phyloP scores from a whole-genome alignment of 768 basidiomycete species.

The Boletus rex-veris region DNA sequence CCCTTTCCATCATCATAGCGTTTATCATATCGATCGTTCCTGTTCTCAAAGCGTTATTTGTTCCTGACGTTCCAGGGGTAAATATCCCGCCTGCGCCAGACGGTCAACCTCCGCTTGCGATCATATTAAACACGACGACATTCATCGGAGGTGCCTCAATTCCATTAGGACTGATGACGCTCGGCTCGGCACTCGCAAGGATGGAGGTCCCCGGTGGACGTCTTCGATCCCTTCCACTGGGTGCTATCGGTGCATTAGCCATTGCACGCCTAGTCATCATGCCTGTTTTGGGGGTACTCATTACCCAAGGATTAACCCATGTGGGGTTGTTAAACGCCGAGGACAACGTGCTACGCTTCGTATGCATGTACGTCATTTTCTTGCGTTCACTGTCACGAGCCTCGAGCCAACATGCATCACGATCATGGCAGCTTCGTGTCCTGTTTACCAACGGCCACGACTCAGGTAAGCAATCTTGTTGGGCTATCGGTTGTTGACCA shows the following conservation, averaged over 20 bases:
- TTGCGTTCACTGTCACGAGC: neutral
- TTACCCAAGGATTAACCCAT: constrained; percentile 49
- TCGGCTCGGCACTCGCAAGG: constrained; percentile 62
- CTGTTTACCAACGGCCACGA: constrained; percentile 59
- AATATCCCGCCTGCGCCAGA: constrained; percentile 55
- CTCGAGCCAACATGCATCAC: neutral
- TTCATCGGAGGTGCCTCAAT: constrained; percentile 65
- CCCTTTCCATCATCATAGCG: constrained; percentile 50
- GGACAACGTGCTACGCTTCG: constrained; percentile 59
- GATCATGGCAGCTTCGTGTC: constrained; percentile 46
- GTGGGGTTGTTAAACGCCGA: constrained; percentile 45
- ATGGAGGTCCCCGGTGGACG: constrained; percentile 47
- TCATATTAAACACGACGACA: constrained; percentile 51
- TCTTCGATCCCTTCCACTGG: constrained; percentile 45
- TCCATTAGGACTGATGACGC: constrained; percentile 57
- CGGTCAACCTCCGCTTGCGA: constrained; percentile 61
- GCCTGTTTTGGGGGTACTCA: constrained; percentile 59
- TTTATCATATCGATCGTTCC: constrained; percentile 56
- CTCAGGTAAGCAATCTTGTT: constrained; percentile 40
- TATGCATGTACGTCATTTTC: constrained; percentile 51
- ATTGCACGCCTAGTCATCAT: constrained; percentile 52
- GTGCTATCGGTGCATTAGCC: constrained; percentile 53
- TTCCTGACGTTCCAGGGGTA: constrained; percentile 39
- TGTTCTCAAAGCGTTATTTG: constrained; percentile 59
- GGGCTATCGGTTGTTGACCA: neutral